Evolutionary conservation across 805 yeast genomes (phyloP), one percentile per base, ranked within the genome.

Genomic region (Saccharomycopsis javanensis): DNA sequence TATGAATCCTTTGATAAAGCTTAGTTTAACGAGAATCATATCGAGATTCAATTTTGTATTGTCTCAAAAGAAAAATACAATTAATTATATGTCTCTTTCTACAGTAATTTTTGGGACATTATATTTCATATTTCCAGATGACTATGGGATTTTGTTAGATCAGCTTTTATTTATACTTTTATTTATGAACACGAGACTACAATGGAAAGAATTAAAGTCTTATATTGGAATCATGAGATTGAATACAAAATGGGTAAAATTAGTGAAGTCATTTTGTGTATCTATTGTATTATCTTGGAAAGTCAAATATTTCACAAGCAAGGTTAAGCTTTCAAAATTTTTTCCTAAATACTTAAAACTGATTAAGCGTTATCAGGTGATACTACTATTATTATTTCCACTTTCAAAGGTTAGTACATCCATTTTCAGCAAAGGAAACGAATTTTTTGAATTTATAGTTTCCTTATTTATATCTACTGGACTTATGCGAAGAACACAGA

Each of bases 61-160:
- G 16, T 42, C 33, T 10, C 55, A 37, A 11, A 51, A 48, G 51
- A 52, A 52, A 16, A 56, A 52, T 27, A 33, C 52, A 18, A 38
- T 57, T 8, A 57, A 54, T 33, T 57, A 50, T 20, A 10, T 54
- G n/a, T 50, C 57, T 18, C 33, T 57, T 5, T 51, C 51, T 23
- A 23, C 50, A 8, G 35, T 54, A 7, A 28, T 53, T 15, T 57
- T 54, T 45, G 42, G 54, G 27, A 33, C 53, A 7, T 31, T 57
- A 5, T 57, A 55, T 34, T 57, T 42, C 15, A 28, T 57, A 20
- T 55, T 42, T 37, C 60, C 60, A 3, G 57, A 57, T 38, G 52
- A 51, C 13, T 51, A 45, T 33, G 28, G 28, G 3, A 42, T 18
- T 38, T 23, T 10, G 33, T 20, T 57, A n/a, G 56, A 53, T 16